Evolutionary conservation across 2,329 filamentous ascomycete species (phyloP), one percentile per base, ranked within the genome.

Genomic region (Colletotrichum viniferum): DNA sequence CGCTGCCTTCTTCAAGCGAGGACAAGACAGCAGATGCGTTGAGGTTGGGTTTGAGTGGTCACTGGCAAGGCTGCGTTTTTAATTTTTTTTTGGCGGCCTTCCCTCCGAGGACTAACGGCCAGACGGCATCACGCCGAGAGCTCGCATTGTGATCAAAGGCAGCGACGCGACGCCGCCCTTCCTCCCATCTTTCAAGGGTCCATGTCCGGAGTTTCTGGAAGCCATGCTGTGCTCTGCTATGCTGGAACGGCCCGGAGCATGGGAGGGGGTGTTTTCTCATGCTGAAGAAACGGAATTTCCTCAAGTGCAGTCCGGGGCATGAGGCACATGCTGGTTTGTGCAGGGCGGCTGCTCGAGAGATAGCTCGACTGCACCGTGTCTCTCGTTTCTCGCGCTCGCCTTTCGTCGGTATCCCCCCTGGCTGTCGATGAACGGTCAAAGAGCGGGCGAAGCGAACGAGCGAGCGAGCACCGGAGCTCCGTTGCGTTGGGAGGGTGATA

Each of bases 381-480:
- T 52, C 34, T 14, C 18, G 26, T 24, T 43, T 58, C 68, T 66
- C 52, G 36, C 24, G 14, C 34, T 67, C 38, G 38, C 32, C 34
- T 36, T 43, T 38, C 28, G 43, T 68, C 65, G 48, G 69, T 13
- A 0, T 52, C 43, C 4, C 55, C 55, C 34, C 56, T 21, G 52
- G 4, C 62, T 60, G 14, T 14, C n/a, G 21, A 69, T 38, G n/a
- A 69, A 62, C 58, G 30, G 68, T 36, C 68, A 43, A 71, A 64
- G 63, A 64, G 58, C 63, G 55, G 58, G 63, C 69, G 69, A 75
- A 61, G 63, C 32, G 68, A 74, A 30, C 10, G 60, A 74, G 26
- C 21, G 60, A 72, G 69, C 69, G 63, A 75, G n/a, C 24, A 64
- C 63, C 73, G 73, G 73, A 76, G 64, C 28, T 76, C 73, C 73